Conservation (phyloP, 176 grass and related monocot genomes). For the Thalia dealbata region DNA sequence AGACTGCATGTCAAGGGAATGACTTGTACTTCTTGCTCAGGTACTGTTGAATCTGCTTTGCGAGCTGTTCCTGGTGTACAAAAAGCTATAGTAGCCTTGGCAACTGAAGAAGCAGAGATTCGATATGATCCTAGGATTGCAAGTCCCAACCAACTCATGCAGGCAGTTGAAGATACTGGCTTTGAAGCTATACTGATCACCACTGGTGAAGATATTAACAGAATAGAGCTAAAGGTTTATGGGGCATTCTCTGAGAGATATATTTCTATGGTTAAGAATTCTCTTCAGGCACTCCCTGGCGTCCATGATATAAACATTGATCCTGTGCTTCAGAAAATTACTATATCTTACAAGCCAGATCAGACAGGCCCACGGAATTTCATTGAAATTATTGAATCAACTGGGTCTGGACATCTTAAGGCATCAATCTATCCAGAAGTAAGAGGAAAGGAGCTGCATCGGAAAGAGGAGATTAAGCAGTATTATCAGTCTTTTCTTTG, state of each 20-base stretch:
- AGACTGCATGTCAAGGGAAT: constrained; percentile 89
- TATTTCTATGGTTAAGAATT: constrained; percentile 44
- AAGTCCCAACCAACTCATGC: constrained; percentile 35
- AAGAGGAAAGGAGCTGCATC: constrained; percentile 54
- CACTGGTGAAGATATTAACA: constrained; percentile 71
- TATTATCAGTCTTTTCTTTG: constrained; percentile 67
- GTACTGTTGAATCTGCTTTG: constrained; percentile 57
- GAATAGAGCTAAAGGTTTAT: constrained; percentile 67
- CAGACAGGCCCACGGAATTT: constrained; percentile 75
- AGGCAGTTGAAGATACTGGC: constrained; percentile 57
- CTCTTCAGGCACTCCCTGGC: constrained; percentile 69
- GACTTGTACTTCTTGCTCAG: constrained; percentile 75
- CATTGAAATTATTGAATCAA: constrained; percentile 70
- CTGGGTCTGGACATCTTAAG: constrained; percentile 34
- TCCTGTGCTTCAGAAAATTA: constrained; percentile 48
- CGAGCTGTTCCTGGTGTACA: constrained; percentile 55
- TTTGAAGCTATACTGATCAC: constrained; percentile 67
- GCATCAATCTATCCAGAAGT: constrained; percentile 77
- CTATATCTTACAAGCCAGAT: constrained; percentile 75
- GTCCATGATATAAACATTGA: constrained; percentile 56
- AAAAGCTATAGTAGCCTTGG: constrained; percentile 69
- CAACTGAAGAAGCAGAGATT: constrained; percentile 90
- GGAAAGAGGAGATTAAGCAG: constrained; percentile 59
- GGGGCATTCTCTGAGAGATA: constrained; percentile 37
- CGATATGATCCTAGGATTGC: constrained; percentile 46